Evolutionary conservation across 2,329 filamentous ascomycete genomes (phyloP).

Genomic region (Akanthomyces muscarius): DNA sequence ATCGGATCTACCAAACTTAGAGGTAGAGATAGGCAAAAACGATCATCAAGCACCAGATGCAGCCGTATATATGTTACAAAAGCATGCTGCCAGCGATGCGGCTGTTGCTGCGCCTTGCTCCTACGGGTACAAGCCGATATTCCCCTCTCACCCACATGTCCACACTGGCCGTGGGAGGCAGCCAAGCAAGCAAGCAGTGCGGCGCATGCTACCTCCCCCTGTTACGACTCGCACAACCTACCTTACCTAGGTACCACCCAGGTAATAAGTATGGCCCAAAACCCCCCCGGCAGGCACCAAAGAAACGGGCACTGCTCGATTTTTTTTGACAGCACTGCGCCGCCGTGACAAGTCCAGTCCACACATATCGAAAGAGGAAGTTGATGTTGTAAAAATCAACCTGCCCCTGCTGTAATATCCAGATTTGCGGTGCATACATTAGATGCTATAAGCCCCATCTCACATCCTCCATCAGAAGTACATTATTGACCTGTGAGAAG

Average conservation of each 20-base stretch:
- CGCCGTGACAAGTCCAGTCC: neutral
- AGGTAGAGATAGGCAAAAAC: neutral
- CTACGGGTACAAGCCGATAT: too few relatives aligned
- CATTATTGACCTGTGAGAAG: neutral
- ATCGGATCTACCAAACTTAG: neutral
- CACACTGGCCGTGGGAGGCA: slow-evolving; percentile 1
- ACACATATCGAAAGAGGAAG: neutral
- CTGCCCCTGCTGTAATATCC: neutral
- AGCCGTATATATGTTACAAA: too few relatives aligned
- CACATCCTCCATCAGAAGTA: neutral
- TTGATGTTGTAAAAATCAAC: neutral
- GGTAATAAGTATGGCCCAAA: neutral
- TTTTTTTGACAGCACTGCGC: neutral
- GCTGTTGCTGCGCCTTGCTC: neutral
- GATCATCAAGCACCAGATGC: neutral
- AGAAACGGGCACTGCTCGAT: neutral
- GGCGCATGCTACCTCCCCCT: neutral
- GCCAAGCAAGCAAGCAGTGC: neutral
- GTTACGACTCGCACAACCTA: neutral
- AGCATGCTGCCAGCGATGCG: neutral
- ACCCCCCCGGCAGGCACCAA: too few relatives aligned
- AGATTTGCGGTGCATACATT: neutral
- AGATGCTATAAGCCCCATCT: neutral
- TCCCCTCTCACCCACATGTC: neutral
- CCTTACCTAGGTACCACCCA: neutral